Conservation (phyloP, 2,329 filamentous ascomycete genomes). For the Neonectria faginata region DNA sequence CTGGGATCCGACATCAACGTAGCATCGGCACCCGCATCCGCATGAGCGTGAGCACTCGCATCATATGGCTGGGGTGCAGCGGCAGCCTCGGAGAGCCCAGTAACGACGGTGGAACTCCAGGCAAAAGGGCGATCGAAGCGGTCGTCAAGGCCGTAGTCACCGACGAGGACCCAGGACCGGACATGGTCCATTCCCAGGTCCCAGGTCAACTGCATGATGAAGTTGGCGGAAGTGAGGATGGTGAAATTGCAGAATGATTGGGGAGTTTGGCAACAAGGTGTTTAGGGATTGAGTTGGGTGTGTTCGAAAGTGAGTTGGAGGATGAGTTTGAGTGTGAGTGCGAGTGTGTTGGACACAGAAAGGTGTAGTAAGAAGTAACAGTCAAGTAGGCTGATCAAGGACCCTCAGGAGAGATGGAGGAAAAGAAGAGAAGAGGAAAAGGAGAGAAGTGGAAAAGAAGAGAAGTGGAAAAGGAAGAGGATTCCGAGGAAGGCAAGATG, state of each 20-base stretch:
- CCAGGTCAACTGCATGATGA: constrained; percentile 45
- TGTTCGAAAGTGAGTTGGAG: neutral
- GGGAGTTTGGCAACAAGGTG: neutral
- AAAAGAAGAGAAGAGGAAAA: constrained; percentile 4
- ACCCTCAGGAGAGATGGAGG: constrained; percentile 9
- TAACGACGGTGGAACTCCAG: constrained; percentile 44
- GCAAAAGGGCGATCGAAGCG: constrained; percentile 38
- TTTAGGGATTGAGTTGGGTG: neutral
- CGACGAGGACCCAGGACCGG: constrained; percentile 45
- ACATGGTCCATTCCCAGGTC: constrained; percentile 46
- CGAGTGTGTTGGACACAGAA: neutral
- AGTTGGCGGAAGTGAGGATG: constrained; percentile 13
- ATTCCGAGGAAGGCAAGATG: neutral
- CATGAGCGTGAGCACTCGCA: constrained; percentile 38
- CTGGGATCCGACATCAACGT: constrained; percentile 32
- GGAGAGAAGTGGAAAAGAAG: constrained; percentile 9
- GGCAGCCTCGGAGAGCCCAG: constrained; percentile 42
- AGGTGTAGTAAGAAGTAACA: neutral
- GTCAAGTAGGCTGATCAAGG: constrained; percentile 3
- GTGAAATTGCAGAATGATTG: constrained; percentile 1
- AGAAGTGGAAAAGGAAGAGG: constrained; percentile 1
- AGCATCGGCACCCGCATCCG: constrained; percentile 20
- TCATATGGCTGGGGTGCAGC: constrained; percentile 33
- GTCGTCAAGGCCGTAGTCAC: constrained; percentile 37
- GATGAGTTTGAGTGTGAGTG: neutral